Percentiles rank a stretch among this genome's conserved stretches.
Evolutionary conservation across 352 stramenopile species (phyloP).

Genomic region (Pseudoperonospora humuli): DNA sequence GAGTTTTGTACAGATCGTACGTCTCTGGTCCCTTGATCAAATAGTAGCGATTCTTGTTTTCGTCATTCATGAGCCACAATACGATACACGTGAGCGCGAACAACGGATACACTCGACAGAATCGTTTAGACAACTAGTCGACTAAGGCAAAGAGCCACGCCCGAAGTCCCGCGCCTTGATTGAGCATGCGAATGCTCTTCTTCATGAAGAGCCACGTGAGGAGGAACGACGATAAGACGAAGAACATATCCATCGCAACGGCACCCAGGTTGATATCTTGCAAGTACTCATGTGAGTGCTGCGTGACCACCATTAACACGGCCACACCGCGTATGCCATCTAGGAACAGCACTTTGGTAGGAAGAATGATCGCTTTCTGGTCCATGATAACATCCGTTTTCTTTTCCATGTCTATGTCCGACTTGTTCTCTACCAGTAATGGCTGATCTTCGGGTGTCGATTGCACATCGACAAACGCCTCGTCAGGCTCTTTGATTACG

Average conservation of each 20-base stretch:
- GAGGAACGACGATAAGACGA: slow-evolving; percentile 46
- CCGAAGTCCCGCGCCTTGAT: slow-evolving; percentile 11
- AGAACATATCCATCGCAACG: slow-evolving; percentile 41
- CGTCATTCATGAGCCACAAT: slow-evolving; percentile 26
- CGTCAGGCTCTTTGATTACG: no score
- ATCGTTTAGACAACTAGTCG: slow-evolving; percentile 41
- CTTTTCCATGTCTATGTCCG: slow-evolving; percentile 17
- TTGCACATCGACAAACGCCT: slow-evolving; percentile 10
- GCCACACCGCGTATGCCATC: slow-evolving; percentile 28
- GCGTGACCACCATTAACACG: slow-evolving; percentile 22
- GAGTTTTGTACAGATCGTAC: slow-evolving; percentile 29
- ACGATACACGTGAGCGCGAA: slow-evolving; percentile 30
- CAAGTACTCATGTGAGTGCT: slow-evolving; percentile 34
- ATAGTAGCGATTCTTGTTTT: slow-evolving; percentile 27
- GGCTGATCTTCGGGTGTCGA: slow-evolving; percentile 9
- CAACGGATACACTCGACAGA: slow-evolving; percentile 43
- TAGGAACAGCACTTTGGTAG: slow-evolving; percentile 31
- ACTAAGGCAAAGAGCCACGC: slow-evolving; percentile 28
- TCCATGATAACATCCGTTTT: slow-evolving; percentile 13
- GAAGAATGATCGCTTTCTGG: slow-evolving; percentile 15
- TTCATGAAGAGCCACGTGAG: slow-evolving; percentile 50
- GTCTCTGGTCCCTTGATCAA: slow-evolving; percentile 14
- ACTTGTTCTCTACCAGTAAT: slow-evolving; percentile 10
- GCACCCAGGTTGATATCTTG: slow-evolving; percentile 28
- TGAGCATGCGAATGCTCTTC: slow-evolving; percentile 27